Evolutionary conservation across 192 early-diverging fungal genomes (phyloP), one percentile per base, ranked within the genome.

Genomic region (Thoreauomyces humboldtii): DNA sequence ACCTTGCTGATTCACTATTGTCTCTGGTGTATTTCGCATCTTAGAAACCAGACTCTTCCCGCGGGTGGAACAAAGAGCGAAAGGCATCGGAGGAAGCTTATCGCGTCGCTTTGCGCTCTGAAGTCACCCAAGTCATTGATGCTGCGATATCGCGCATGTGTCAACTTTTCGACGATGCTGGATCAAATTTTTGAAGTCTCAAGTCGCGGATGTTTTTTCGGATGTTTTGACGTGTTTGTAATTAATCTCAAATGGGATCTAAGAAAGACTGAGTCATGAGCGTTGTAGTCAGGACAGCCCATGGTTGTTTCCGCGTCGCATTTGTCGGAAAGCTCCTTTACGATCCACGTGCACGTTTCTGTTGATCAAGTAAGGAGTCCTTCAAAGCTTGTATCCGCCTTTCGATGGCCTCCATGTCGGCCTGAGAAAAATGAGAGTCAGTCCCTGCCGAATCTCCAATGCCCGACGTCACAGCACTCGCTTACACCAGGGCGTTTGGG

Each of bases 1-100:
- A n/a, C n/a, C n/a, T n/a, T n/a, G n/a, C n/a, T n/a, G n/a, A n/a
- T n/a, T n/a, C n/a, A n/a, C n/a, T n/a, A n/a, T n/a, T n/a, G n/a
- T n/a, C n/a, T n/a, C n/a, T n/a, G n/a, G n/a, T n/a, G n/a, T n/a
- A n/a, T n/a, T n/a, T n/a, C n/a, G n/a, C n/a, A n/a, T n/a, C 38
- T 14, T 42, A 56, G 61, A 63, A 63, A 51, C 69, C 53, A 7
- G 61, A 70, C 60, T 63, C 69, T 34, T 38, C 67, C 15, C 58
- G 53, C 17, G 60, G 51, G 19, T 70, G 69, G 69, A 57, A 22
- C 0, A 21, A 21, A 2, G 69, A 70, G 37, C 69, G 69, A 22
- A 35, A 44, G 19, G 31, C 33, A 7, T 33, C n/a, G 32, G 69
- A 70, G 58, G 31, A 50, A 19, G 53, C 27, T 1, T 70, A 70